Evolutionary conservation across 306 rosid genomes (phyloP), one percentile per base, ranked within the genome.

Genomic region (Trichosanthes truncata): DNA sequence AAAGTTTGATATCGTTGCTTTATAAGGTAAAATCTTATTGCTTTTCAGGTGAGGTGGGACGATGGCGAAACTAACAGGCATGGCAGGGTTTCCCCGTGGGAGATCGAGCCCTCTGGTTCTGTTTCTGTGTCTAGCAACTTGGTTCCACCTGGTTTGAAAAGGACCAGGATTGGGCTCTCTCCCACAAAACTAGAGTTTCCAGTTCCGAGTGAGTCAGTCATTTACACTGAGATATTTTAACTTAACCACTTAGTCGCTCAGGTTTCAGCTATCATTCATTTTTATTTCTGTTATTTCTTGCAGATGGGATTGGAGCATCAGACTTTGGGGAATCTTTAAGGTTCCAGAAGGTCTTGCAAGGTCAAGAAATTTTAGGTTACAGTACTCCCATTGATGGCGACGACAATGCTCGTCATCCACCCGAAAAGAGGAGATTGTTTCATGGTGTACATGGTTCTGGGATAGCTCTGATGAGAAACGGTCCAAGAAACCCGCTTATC

Each of bases 261-360:
- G 77, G 41, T 49, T 26, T 20, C 38, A 26, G 77, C 57, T 80
- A 61, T 35, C 68, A 53, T 72, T 18, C 63, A 60, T 84, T 49
- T 84, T 51, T 38, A 15, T 52, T 33, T 63, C 59, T 41, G 35
- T 83, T 81, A 29, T 74, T 69, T 15, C 33, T 77, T 49, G 48
- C 91, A 96, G 99, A 85, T 85, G 98, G 97, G 75, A 89, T 89
- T 90, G 96, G 94, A 78, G 75, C 87, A 60, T 84, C 93, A 71
- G 99, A 91, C 98, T 93, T 96, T 83, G 97, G 94, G 93, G 99
- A 96, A 87, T 81, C 98, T 35, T 81, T 84, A 51, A 89, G 97
- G 84, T 96, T 96, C 94, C 99, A 84, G 87, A 91, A 93, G 99
- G 99, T 96, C 99, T 96, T 96, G 99, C 99, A 96, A 96, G 99